Evolutionary conservation across 805 yeast genomes (phyloP), one percentile per base, ranked within the genome.

Genomic region (Candida quercuum): DNA sequence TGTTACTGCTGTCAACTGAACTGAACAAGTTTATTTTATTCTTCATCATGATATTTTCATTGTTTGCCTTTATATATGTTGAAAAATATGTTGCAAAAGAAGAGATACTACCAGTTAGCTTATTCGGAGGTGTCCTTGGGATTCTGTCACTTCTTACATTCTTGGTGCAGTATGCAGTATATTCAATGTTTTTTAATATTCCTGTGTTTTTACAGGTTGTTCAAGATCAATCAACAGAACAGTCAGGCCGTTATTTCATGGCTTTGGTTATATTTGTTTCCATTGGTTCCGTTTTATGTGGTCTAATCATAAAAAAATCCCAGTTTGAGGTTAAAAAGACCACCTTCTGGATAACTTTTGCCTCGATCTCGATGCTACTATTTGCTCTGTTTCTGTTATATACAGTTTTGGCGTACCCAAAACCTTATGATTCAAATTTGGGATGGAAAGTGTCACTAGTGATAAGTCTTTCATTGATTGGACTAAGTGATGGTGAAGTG

Each of bases 401-500:
- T 21, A 13, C 21, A 3, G 32, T 38, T 7, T 23, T 47, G 5
- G 16, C 28, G 13, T 21, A 10, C 6, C 28, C 39, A 5, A 14
- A 22, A 9, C 51, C 48, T 11, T 41, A 41, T 21, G 35, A 39
- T 32, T 26, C 32, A 1, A 15, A 18, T 17, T 19, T 24, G 10
- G 3, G 6, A 2, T 54, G 52, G 49, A 48, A 38, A 23, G 21
- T 46, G 17, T 14, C 40, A n/a, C 37, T 51, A 1, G 31, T 51
- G 5, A 15, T 57, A 5, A 61, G 65, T 1, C 50, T 54, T 24
- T 33, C 53, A 2, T 16, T 57, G 4, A 28, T 48, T n/a, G 67
- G 71, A 3, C 39, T 57, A 11, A 67, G 68, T 2, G 57, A 54
- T 41, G 72, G 72, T 17, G 48, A 56, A 25, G 59, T 59, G 30